Evolutionary conservation across 2,329 filamentous ascomycete genomes (phyloP).

Genomic region (Colletotrichum plurivorum): DNA sequence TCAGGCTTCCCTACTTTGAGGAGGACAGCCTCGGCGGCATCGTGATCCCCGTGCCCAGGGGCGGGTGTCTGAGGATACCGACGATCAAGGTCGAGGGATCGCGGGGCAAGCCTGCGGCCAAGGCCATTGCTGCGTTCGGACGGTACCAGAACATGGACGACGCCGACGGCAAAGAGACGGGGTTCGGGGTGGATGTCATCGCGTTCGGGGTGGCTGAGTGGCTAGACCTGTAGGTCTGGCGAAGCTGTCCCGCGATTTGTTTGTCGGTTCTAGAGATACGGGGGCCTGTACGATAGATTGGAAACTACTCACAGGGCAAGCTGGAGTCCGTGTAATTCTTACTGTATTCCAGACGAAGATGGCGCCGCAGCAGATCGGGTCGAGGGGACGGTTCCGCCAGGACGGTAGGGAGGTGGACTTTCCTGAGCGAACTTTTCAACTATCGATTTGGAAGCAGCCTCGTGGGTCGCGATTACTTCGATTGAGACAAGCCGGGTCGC

Average conservation of each 20-base stretch:
- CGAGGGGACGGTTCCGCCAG: not conserved
- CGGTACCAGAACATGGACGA: not conserved
- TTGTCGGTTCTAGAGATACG: not conserved
- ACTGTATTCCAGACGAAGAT: not conserved
- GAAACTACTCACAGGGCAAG: not conserved
- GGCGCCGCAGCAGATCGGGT: not conserved
- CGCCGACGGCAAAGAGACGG: not conserved
- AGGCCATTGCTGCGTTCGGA: slow-evolving; percentile 17
- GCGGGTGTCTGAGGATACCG: slow-evolving; percentile 26
- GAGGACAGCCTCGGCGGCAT: slow-evolving; percentile 30
- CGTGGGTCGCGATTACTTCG: too few relatives aligned
- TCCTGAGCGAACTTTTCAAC: too few relatives aligned
- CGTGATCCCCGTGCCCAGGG: slow-evolving; percentile 8
- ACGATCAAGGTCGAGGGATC: slow-evolving; percentile 38
- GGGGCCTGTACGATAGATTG: not conserved
- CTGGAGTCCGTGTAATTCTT: not conserved
- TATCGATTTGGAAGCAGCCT: too few relatives aligned
- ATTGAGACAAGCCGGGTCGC: too few relatives aligned
- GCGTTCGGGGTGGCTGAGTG: not conserved
- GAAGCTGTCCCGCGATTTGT: not conserved
- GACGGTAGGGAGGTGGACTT: too few relatives aligned
- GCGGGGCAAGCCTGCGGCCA: slow-evolving; percentile 15
- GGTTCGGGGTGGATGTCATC: not conserved
- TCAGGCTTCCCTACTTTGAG: slow-evolving; percentile 6
- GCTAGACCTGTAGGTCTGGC: not conserved